Base-by-base conservation (phyloP, 371 early-diverging fungal species). In the Mucor lusitanicus region DNA sequence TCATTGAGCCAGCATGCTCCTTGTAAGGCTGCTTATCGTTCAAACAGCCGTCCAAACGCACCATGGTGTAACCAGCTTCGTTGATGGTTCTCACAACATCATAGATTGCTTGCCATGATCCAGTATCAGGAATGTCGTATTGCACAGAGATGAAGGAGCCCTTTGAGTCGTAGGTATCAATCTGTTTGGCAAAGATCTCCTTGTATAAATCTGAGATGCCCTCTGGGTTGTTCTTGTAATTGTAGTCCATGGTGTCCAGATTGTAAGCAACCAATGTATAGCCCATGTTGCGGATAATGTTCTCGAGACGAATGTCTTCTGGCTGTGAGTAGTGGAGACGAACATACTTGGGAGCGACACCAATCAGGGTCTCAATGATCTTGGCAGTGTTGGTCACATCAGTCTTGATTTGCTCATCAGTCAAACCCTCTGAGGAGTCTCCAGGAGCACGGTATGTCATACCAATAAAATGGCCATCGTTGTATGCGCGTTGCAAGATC, bases 361-460 rank as follows among this genome's bases (percentile, higher is more conserved):
- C 80, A 30, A 86, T 83, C 61, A 86, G 67, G 0, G 81, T 74
- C 48, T 75, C 79, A 62, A 86, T 82, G 61, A 77, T 75, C 37
- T 70, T 74, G 30, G 83, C 80, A 35, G 74, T 73, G 58, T 83
- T 83, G 64, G 77, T 84, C 32, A 86, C 78, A 50, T 86, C 87
- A 8, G 72, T 57, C 42, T 73, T 71, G 64, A 84, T 81, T 57
- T 86, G 74, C 23, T 77, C 75, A 39, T 86, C 85, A 8, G 82
- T 76, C 68, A 83, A 69, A 25, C 64, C 63, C 50, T 78, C 74
- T 25, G 85, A 79, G 2, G 75, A 67, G 60, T 86, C 87, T 48
- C 78, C 81, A 21, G 82, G 84, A 35, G 80, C 68, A 55, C 85
- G 83, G 60, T 84, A 86, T 23, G 84, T 86, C 85, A 86, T 86